Conservation (phyloP, 2,329 filamentous ascomycete genomes). For the Fusarium sp. region DNA sequence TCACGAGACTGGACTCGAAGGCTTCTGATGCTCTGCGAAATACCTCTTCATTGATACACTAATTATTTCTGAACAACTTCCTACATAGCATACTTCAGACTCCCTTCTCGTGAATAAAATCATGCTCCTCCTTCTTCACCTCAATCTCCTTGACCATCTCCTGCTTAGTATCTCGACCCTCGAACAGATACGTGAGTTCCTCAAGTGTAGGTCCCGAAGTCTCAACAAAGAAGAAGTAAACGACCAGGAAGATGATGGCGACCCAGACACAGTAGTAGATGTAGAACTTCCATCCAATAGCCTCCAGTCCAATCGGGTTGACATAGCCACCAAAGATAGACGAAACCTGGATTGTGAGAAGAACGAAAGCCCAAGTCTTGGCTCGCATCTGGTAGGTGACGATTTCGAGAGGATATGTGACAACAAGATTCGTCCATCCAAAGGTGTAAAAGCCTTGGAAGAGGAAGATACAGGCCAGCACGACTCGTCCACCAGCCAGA, state of each 20-base stretch:
- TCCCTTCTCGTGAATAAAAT: constrained; percentile 30
- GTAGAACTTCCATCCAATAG: constrained; percentile 57
- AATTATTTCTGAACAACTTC: neutral
- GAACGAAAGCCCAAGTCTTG: constrained; percentile 56
- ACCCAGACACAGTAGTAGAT: constrained; percentile 58
- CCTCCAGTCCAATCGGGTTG: constrained; percentile 55
- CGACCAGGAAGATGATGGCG: constrained; percentile 52
- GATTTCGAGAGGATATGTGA: constrained; percentile 59
- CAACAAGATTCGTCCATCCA: constrained; percentile 58
- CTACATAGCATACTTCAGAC: neutral
- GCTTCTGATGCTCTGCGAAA: constrained; percentile 57
- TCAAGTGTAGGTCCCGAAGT: constrained; percentile 54
- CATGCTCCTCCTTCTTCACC: constrained; percentile 35
- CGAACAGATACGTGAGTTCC: constrained; percentile 49
- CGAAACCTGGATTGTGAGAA: constrained; percentile 55
- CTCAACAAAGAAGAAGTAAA: constrained; percentile 58
- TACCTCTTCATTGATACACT: constrained; percentile 39
- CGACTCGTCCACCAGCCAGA: constrained; percentile 50
- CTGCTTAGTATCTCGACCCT: constrained; percentile 33
- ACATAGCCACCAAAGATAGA: constrained; percentile 56
- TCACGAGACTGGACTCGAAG: constrained; percentile 57
- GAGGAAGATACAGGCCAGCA: constrained; percentile 58
- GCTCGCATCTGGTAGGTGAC: constrained; percentile 58
- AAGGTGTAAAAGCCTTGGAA: constrained; percentile 58
- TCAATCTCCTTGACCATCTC: constrained; percentile 37